phyloP scores from a whole-genome alignment of 2,329 filamentous ascomycete genomes.

The Claviceps arundinis region DNA sequence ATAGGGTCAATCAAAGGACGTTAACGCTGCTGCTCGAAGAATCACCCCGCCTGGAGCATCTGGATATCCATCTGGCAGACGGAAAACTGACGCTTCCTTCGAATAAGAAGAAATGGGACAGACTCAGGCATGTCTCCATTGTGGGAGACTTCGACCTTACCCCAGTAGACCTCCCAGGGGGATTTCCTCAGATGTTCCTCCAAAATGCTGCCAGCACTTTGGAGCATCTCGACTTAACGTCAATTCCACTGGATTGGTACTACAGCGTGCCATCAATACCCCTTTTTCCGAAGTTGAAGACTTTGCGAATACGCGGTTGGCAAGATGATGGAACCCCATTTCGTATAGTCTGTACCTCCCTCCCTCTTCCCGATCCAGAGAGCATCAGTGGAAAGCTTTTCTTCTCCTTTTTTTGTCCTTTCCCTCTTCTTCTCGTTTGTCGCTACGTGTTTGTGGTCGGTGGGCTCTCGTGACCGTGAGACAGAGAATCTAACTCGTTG shows the following conservation, averaged over 20 bases:
- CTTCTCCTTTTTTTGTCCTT: too few species aligned
- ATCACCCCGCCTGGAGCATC: too few species aligned
- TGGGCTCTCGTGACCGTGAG: too few species aligned
- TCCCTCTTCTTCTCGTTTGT: too few species aligned
- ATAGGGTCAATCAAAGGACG: too few species aligned
- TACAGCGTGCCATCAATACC: constrained; percentile 4
- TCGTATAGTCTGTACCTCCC: constrained; percentile 4
- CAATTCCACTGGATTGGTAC: constrained; percentile 6
- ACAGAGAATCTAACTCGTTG: background rate
- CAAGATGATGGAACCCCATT: constrained; percentile 5
- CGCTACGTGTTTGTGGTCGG: too few species aligned
- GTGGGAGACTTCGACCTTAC: background rate
- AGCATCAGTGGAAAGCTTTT: too few species aligned
- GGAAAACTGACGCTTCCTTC: background rate
- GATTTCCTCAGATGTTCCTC: constrained; percentile 7
- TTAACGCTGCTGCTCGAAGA: too few species aligned
- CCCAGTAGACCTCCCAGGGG: background rate
- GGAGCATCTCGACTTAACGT: constrained; percentile 12
- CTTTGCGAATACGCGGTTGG: constrained; percentile 13
- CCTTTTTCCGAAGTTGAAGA: constrained; percentile 15
- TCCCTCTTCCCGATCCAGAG: too few species aligned
- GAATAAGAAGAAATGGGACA: constrained; percentile 3
- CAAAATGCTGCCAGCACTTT: constrained; percentile 8
- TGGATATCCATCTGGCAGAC: too few species aligned
- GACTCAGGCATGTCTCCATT: constrained; percentile 6